A percentile compares a stretch with the other conserved stretches of the same genome.
Conservation (phyloP, 495 filamentous ascomycete species). For the Penicillium soppii region DNA sequence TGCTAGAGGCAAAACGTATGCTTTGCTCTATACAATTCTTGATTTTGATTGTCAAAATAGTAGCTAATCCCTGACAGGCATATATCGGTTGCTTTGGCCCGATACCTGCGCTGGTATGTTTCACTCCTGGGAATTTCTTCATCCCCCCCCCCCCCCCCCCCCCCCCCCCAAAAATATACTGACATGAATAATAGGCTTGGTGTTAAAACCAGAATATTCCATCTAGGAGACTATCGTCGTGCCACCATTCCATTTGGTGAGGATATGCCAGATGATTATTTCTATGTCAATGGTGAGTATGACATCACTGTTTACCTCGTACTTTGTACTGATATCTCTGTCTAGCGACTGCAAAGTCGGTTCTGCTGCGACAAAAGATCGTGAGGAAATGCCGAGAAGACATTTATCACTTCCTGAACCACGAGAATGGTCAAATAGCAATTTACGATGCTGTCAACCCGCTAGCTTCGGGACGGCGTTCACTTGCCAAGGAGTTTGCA, state of each 20-base stretch:
- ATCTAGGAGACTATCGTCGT: slow-evolving; percentile 94
- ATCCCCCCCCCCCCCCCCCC: no score
- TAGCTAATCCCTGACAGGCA: slow-evolving; percentile 54
- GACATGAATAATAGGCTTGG: slow-evolving; percentile 71
- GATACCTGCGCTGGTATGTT: slow-evolving; percentile 88
- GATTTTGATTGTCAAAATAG: slow-evolving; percentile 6
- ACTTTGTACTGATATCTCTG: slow-evolving; percentile 7
- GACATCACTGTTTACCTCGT: neutral
- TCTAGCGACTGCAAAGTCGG: slow-evolving; percentile 74
- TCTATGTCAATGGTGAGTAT: slow-evolving; percentile 77
- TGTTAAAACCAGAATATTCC: slow-evolving; percentile 97
- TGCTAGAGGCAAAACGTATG: slow-evolving; percentile 93
- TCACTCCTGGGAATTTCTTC: neutral
- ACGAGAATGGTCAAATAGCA: slow-evolving; percentile 97
- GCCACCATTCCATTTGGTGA: slow-evolving; percentile 82
- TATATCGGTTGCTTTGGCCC: slow-evolving; percentile 89
- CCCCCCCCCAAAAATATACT: slow-evolving; percentile 9
- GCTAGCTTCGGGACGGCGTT: slow-evolving; percentile 74
- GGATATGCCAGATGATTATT: slow-evolving; percentile 95
- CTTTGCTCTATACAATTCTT: slow-evolving; percentile 6
- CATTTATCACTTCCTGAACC: slow-evolving; percentile 91
- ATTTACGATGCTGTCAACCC: slow-evolving; percentile 99
- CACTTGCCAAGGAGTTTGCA: slow-evolving; percentile 91
- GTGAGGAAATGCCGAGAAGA: slow-evolving; percentile 97
- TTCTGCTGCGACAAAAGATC: slow-evolving; percentile 92